These are phyloP conservation scores for Alternaria rosae DNA, from an alignment of 2,329 filamentous ascomycete species.

Conservation along the genomic window DNA sequence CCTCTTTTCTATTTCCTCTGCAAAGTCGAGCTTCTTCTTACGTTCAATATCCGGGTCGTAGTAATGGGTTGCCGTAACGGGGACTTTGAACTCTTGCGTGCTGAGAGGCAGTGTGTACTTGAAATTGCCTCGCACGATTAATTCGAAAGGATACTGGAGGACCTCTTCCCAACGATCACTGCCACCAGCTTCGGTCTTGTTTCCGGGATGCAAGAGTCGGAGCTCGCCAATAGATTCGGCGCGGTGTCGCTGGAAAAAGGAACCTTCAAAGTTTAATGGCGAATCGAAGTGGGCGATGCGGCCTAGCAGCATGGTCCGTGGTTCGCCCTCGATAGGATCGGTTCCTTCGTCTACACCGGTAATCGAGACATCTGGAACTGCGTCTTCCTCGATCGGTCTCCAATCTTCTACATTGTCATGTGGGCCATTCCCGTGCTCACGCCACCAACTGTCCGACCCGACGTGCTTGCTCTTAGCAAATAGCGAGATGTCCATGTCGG, in stretches of 20 bases:
- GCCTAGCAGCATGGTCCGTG: constrained; percentile 90
- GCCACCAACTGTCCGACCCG: constrained; percentile 62
- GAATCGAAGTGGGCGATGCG: constrained; percentile 88
- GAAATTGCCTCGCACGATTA: constrained; percentile 89
- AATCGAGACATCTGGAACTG: constrained; percentile 9
- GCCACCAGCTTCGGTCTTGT: constrained; percentile 82
- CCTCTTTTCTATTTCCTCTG: constrained; percentile 17
- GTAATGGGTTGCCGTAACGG: constrained; percentile 51
- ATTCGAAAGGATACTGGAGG: constrained; percentile 87
- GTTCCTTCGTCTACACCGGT: constrained; percentile 60
- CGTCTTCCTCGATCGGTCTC: constrained; percentile 27
- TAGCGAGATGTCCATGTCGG: constrained; percentile 86
- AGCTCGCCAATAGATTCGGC: constrained; percentile 83
- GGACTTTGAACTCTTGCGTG: constrained; percentile 61
- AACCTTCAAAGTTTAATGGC: constrained; percentile 86
- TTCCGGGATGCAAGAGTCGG: constrained; percentile 82
- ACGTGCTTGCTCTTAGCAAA: constrained; percentile 95
- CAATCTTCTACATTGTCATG: constrained; percentile 38
- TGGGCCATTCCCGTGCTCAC: constrained; percentile 42
- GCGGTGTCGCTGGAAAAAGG: constrained; percentile 77
- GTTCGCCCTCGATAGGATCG: constrained; percentile 68
- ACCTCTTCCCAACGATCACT: constrained; percentile 89
- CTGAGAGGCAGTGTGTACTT: constrained; percentile 76
- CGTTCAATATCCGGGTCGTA: constrained; percentile 48
- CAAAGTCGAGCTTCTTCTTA: constrained; percentile 34